Percentiles rank a stretch among this genome's conserved stretches.
phyloP scores from a whole-genome alignment of 306 rosid species.

The Dalbergia cultrata region DNA sequence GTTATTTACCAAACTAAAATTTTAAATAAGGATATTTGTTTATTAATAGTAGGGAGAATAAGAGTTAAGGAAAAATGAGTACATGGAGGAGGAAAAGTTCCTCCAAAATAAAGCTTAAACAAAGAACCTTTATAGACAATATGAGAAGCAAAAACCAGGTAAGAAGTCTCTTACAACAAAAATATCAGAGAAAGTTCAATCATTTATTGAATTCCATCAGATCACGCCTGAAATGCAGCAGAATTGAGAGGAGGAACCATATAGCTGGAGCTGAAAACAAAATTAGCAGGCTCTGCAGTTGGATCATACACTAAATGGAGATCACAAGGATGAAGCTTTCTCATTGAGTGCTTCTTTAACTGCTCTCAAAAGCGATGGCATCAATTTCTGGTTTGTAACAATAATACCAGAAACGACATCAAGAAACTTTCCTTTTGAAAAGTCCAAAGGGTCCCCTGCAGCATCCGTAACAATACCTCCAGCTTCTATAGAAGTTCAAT shows the following conservation, averaged over 20 bases:
- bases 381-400: constrained; percentile 85
- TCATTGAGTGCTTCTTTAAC: constrained; percentile 80
- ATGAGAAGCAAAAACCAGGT: constrained; percentile 2
- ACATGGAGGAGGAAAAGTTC: neutral
- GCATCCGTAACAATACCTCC: constrained; percentile 87
- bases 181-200: neutral
- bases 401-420: constrained; percentile 83
- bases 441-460: constrained; percentile 89
- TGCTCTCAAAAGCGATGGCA: constrained; percentile 84
- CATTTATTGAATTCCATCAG: neutral
- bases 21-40: neutral
- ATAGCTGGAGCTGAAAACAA: constrained; percentile 26
- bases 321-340: constrained; percentile 71
- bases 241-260: constrained; percentile 19
- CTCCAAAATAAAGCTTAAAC: constrained; percentile 28
- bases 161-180: constrained; percentile 12
- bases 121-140: neutral
- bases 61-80: neutral
- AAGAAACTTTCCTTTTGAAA: constrained; percentile 85
- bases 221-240: constrained; percentile 17
- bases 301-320: constrained; percentile 18
- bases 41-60: neutral
- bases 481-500: constrained; percentile 70
- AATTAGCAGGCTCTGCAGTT: constrained; percentile 9
- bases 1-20: constrained; percentile 24